Evolutionary conservation across 495 filamentous ascomycete genomes (phyloP), one percentile per base, ranked within the genome.

Genomic region (Trichoderma gamsii): DNA sequence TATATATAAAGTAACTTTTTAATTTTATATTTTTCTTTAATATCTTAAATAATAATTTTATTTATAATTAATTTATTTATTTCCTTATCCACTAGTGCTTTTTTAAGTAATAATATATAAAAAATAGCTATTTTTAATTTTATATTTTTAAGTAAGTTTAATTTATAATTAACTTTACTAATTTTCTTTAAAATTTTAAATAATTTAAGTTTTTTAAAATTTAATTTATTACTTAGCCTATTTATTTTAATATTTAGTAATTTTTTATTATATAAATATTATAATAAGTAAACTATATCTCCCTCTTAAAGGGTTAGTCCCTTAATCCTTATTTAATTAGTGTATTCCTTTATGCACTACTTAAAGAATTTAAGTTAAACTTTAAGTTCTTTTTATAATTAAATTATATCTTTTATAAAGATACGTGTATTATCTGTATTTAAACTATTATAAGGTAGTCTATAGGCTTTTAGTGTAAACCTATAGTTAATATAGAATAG

Each of bases 241-340:
- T 75, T 76, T 4, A 67, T 76, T 70, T 75, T 75, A 51, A 79
- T 73, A 65, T 77, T 77, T 65, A 67, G 68, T 5, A 38, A 38
- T 9, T 38, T 41, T 64, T 69, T 65, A 72, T 49, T 16, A 79
- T 72, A 29, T 76, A 77, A 59, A 79, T 72, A 71, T 75, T 73
- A 71, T 73, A 38, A 5, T 38, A 38, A 9, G 7, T 38, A 38
- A 7, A 9, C 35, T 38, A 38, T 38, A 38, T 38, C 35, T 9
- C 35, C 8, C 8, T 38, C 8, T 7, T 38, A 38, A 38, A 38
- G 8, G 8, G 35, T 38, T 38, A 38, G 5, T 38, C 8, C 35
- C 8, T 38, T 38, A 38, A 38, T 38, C 8, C 35, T 38, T 38
- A 38, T 38, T 3, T 70, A 67, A 65, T 70, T 74, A 73, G 46